phyloP scores from a whole-genome alignment of 1,284 basidiomycete genomes.

The Leccinum griseonigrum region DNA sequence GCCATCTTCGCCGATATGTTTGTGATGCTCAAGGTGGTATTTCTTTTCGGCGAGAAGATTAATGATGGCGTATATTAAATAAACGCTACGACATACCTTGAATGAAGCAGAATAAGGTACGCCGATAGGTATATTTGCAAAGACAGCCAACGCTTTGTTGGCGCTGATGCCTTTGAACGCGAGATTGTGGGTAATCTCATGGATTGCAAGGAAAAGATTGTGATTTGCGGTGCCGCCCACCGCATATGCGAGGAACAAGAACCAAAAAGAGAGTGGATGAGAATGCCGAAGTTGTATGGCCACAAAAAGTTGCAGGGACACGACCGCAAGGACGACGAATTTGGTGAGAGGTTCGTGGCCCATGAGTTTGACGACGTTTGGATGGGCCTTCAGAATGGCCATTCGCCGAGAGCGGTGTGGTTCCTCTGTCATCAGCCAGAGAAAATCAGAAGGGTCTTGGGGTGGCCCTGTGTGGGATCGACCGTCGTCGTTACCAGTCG shows the following conservation, averaged over 20 bases:
- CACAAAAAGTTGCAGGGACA: conserved; percentile 69
- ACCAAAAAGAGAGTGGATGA: conserved; percentile 66
- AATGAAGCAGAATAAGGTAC: conserved; percentile 96
- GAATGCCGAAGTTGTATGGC: conserved; percentile 68
- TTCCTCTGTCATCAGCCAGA: conserved; percentile 98
- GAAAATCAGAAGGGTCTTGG: conserved; percentile 75
- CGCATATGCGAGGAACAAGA: conserved; percentile 79
- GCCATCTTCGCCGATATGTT: conserved; percentile 93
- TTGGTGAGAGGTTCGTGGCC: conserved; percentile 90
- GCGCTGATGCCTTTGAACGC: conserved; percentile 83
- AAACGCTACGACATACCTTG: conserved; percentile 57
- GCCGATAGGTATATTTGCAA: conserved; percentile 91
- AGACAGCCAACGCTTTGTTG: conserved; percentile 87
- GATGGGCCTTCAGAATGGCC: conserved; percentile 93
- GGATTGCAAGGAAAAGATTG: conserved; percentile 96
- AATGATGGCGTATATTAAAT: not conserved
- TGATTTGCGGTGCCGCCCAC: conserved; percentile 96
- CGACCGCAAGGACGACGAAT: conserved; percentile 81
- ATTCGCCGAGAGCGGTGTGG: conserved; percentile 87
- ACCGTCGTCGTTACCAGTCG: conserved; percentile 41
- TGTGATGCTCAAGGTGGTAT: conserved; percentile 96
- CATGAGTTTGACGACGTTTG: conserved; percentile 94
- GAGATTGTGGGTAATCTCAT: conserved; percentile 98
- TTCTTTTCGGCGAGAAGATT: conserved; percentile 40
- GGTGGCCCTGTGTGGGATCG: conserved; percentile 49